These are phyloP conservation scores for Crithidia sp. DNA, from an alignment of 208 protist species.

Conservation along the genomic window DNA sequence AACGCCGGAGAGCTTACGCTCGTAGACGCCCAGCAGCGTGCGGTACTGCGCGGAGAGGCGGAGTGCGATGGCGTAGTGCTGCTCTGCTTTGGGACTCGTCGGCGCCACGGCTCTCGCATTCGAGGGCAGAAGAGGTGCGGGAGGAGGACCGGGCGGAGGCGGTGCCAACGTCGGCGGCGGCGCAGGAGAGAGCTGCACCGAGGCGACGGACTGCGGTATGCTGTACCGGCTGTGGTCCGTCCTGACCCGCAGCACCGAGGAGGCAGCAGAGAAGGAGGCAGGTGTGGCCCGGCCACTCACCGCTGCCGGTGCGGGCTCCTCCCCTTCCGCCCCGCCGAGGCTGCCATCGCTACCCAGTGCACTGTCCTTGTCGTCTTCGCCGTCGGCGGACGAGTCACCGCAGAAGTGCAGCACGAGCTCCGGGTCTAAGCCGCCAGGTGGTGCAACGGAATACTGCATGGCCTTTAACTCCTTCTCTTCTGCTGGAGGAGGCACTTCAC, in stretches of 20 bases:
- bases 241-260: neutral
- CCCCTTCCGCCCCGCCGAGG: too few species aligned
- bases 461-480: neutral
- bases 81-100: neutral
- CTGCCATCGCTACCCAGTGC: neutral
- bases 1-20: neutral
- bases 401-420: constrained; percentile 10
- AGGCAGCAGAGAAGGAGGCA: neutral
- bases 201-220: neutral
- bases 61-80: neutral
- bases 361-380: neutral
- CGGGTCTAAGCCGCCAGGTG: neutral
- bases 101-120: neutral
- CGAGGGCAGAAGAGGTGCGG: neutral
- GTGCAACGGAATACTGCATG: neutral
- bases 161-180: constrained; percentile 5
- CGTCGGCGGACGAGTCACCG: neutral
- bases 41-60: constrained; percentile 9
- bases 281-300: neutral
- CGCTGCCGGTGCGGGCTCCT: too few species aligned
- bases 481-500: neutral
- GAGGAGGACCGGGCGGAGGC: neutral
- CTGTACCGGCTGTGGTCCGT: neutral
- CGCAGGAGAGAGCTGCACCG: constrained; percentile 4
- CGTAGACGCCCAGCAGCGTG: constrained; percentile 17